Conservation (phyloP, 495 filamentous ascomycete genomes). For the Hypomontagnella monticulosa region DNA sequence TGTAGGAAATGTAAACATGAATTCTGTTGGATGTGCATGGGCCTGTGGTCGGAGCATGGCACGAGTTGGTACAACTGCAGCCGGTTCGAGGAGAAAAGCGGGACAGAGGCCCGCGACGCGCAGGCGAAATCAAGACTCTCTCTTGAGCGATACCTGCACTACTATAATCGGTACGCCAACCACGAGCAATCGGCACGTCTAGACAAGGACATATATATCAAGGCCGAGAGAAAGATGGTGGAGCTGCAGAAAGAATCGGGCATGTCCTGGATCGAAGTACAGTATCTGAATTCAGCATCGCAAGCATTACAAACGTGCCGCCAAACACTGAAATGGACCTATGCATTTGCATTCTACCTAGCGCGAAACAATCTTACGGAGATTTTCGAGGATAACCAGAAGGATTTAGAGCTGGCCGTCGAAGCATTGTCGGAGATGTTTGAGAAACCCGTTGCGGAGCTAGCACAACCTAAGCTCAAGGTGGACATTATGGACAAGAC, state of each 20-base stretch:
- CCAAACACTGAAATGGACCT: constrained; percentile 98
- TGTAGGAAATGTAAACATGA: constrained; percentile 98
- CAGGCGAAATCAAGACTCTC: constrained; percentile 91
- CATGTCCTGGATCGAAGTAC: constrained; percentile 99
- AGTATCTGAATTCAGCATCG: constrained; percentile 92
- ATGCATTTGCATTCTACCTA: constrained; percentile 97
- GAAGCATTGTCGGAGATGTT: constrained; percentile 97
- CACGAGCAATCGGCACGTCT: constrained; percentile 98
- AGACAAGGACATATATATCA: constrained; percentile 93
- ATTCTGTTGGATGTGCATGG: constrained; percentile 99
- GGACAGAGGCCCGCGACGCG: constrained; percentile 84
- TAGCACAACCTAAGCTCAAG: constrained; percentile 77
- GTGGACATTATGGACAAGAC: constrained; percentile 99
- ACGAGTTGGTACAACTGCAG: constrained; percentile 99
- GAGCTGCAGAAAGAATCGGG: constrained; percentile 90
- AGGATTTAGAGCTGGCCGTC: constrained; percentile 95
- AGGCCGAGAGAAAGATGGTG: constrained; percentile 99
- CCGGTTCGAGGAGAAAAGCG: constrained; percentile 94
- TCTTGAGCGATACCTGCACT: constrained; percentile 93
- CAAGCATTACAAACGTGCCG: constrained; percentile 94
- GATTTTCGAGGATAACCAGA: constrained; percentile 99
- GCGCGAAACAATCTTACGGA: constrained; percentile 93
- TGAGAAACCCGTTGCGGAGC: constrained; percentile 87
- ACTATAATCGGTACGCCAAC: constrained; percentile 98
- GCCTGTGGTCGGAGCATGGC: constrained; percentile 96